Base-by-base conservation (phyloP, 2,329 filamentous ascomycete species). In the Sporothrix brasiliensis region DNA sequence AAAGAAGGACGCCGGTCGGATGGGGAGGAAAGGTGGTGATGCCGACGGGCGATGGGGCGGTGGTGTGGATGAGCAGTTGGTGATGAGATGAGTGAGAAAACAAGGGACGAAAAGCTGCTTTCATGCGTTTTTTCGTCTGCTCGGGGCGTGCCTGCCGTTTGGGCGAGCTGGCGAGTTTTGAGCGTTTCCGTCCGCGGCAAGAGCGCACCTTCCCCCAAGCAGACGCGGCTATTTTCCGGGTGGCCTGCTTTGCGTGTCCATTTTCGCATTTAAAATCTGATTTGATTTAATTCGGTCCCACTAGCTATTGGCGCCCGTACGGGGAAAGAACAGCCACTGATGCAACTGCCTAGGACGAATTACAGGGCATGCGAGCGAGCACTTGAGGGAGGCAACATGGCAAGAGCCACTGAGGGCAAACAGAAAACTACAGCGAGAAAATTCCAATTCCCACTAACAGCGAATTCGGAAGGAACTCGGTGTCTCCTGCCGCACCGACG, bases 151-250 rank as follows among this genome's bases (percentile, higher is more conserved):
- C 44, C 49, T 67, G 27, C 27, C 6, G 54, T 67, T 70, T 70
- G 58, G 68, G 67, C 67, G 61, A 67, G 21, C 19, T n/a, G 39
- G 34, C 53, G n/a, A 41, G 19, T 52, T 67, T 39, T 39, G 53
- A 21, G 50, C 41, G 53, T 21, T 27, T 24, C 44, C 58, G 58
- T 61, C 27, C 67, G 24, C 69, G 69, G 69, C 53, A 70, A 61
- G 41, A 54, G 34, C 41, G 63, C 21, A 61, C 58, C 58, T 61
- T 61, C 39, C 58, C n/a, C 11, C 56, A 44, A n/a, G 3, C 68
- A 39, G 54, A 68, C 70, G 72, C 73, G 73, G 73, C 72, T 74
- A 74, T 74, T 74, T 74, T 69, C 69, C 70, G 74, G 72, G 66
- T 68, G 53, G 53, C 21, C 30, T 60, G 30, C 39, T 52, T 30